phyloP scores from a whole-genome alignment of 2,329 filamentous ascomycete species.

The Tolypocladium tundrense region DNA sequence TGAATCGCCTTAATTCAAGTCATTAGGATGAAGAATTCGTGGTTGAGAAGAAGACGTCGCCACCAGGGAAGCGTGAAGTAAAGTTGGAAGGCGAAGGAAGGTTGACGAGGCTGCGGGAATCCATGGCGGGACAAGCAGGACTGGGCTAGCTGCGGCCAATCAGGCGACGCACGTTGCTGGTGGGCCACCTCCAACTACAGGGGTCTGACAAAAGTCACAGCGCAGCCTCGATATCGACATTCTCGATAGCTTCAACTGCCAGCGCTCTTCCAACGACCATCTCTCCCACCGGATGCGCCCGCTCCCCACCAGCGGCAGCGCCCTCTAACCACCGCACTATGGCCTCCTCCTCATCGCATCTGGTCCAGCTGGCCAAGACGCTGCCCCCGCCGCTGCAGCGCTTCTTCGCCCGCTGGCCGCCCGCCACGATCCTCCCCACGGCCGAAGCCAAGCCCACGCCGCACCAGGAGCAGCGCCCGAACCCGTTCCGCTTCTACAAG shows the following conservation, averaged over 20 bases:
- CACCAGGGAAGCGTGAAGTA: background rate
- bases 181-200: background rate
- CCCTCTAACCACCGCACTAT: constrained; percentile 12
- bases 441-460: constrained; percentile 23
- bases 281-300: constrained; percentile 1
- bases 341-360: constrained; percentile 25
- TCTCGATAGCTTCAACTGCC: background rate
- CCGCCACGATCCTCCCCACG: constrained; percentile 46
- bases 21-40: no score
- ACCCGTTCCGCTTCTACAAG: constrained; percentile 75
- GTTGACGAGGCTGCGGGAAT: constrained; percentile 6
- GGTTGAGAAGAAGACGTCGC: no score
- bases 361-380: constrained; percentile 53
- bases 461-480: constrained; percentile 49
- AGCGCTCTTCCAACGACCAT: background rate
- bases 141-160: constrained; percentile 1
- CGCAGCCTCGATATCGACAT: constrained; percentile 7
- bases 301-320: constrained; percentile 8
- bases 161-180: background rate
- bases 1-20: background rate
- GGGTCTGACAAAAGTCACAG: constrained; percentile 1
- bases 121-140: background rate
- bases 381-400: constrained; percentile 69
- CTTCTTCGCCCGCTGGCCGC: constrained; percentile 87
- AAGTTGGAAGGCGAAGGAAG: background rate